Percentiles rank a stretch among this genome's conserved stretches.
These are phyloP conservation scores for Tricholoma matsutake DNA, from an alignment of 768 basidiomycete species.

Conservation along the genomic window DNA sequence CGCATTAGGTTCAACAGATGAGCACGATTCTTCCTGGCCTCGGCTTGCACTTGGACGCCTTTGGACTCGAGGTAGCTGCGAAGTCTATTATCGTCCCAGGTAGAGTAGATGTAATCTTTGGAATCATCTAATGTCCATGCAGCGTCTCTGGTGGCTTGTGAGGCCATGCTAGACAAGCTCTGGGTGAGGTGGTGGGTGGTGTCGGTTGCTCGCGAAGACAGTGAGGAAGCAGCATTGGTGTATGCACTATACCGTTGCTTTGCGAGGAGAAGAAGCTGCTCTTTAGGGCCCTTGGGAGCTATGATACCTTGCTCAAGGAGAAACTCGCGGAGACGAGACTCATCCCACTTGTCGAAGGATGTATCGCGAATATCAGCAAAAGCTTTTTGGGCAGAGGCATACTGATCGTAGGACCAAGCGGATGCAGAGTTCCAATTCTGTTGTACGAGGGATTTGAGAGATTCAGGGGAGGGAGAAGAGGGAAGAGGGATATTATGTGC, in stretches of 20 bases:
- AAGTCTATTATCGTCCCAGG: constrained; percentile 82
- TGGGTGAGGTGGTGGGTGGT: constrained; percentile 37
- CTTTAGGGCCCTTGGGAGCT: constrained; percentile 72
- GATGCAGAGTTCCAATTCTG: constrained; percentile 56
- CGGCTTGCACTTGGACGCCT: constrained; percentile 59
- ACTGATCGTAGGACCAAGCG: constrained; percentile 63
- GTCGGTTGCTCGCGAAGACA: constrained; percentile 48
- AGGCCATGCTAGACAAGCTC: constrained; percentile 38
- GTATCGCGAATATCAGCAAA: constrained; percentile 59
- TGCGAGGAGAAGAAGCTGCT: constrained; percentile 76
- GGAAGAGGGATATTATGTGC: constrained; percentile 60
- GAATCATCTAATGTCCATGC: constrained; percentile 57
- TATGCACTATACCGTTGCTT: constrained; percentile 66
- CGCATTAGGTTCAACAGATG: constrained; percentile 71
- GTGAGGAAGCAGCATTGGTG: constrained; percentile 55
- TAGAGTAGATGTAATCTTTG: constrained; percentile 86
- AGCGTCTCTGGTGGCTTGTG: constrained; percentile 53
- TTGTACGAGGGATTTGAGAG: constrained; percentile 48
- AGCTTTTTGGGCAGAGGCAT: constrained; percentile 55
- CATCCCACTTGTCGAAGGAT: constrained; percentile 81
- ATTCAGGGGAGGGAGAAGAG: constrained; percentile 37
- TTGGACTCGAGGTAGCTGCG: constrained; percentile 72
- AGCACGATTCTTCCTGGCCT: constrained; percentile 52
- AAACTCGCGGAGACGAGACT: constrained; percentile 76
- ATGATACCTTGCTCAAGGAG: constrained; percentile 87